Evolutionary conservation across 1,284 basidiomycete species (phyloP), one percentile per base, ranked within the genome.

Genomic region (Ganoderma resinaceum): DNA sequence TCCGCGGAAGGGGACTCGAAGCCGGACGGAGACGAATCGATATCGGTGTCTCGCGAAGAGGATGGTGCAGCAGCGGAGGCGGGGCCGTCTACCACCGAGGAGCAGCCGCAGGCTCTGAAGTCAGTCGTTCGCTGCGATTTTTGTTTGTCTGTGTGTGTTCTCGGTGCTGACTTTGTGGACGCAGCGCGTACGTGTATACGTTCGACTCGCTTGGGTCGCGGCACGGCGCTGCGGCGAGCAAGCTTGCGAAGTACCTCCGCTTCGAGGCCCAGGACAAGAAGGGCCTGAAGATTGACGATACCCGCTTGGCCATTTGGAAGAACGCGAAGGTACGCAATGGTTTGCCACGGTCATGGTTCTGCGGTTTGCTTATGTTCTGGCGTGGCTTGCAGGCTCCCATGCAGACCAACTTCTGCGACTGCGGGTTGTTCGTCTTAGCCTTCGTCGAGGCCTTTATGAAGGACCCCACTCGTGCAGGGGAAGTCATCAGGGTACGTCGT

Each of bases 321-420:
- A 74, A 78, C 70, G 89, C 87, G 46, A 78, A 80, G 69, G 91
- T 89, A 72, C 63, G 82, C 75, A n/a, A n/a, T n/a, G n/a, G n/a
- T 57, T 42, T 46, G 4, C 29, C 7, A 16, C 33, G 11, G 11
- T 12, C 46, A 49, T 26, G 0, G 23, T 26, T 11, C 46, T 49
- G 23, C 46, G 23, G 6, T 12, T 12, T n/a, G 52, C 18, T 23
- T 6, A 59, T 35, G 35, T 6, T 46, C 20, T 65, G 57, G n/a
- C 14, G 29, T 9, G 18, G n/a, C 14, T 35, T 9, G 18, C 72
- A 94, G 91, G 91, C 93, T 14, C 95, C 95, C 8, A 82, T 83
- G 55, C 95, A 97, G 77, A 89, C 89, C 8, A 96, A 97, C 78
- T 93, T 83, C 70, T 94, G 91, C 76, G 95, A 97, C 77, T 97